Percentiles rank a stretch among this genome's conserved stretches.
Evolutionary conservation across 768 basidiomycete species (phyloP).

Genomic region (Amanita rubescens): DNA sequence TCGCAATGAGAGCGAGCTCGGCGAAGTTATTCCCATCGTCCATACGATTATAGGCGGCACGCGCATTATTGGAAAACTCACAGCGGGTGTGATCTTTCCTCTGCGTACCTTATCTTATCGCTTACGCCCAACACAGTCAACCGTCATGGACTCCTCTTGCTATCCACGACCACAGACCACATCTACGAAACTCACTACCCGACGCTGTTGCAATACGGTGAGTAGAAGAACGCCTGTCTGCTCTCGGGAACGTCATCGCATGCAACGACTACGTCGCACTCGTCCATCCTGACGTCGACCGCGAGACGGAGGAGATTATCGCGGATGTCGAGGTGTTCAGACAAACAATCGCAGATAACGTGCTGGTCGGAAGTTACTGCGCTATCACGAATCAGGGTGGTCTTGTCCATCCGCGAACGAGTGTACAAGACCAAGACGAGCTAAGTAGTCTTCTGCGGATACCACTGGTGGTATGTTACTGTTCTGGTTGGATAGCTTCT

Average conservation of each 20-base stretch:
- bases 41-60: slow-evolving; percentile 95
- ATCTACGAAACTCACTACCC: slow-evolving; percentile 91
- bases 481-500: background rate
- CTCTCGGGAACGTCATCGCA: slow-evolving; percentile 96
- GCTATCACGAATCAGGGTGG: slow-evolving; percentile 96
- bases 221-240: slow-evolving; percentile 94
- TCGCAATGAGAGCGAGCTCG: slow-evolving; percentile 91
- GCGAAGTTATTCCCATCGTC: slow-evolving; percentile 91
- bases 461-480: slow-evolving; percentile 76
- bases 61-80: slow-evolving; percentile 87
- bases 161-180: slow-evolving; percentile 93
- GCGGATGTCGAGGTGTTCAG: slow-evolving; percentile 99
- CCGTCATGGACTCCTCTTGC: slow-evolving; percentile 94
- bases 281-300: slow-evolving; percentile 95
- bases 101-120: background rate
- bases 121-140: slow-evolving; percentile 56
- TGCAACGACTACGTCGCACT: slow-evolving; percentile 99
- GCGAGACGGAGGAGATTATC: slow-evolving; percentile 99
- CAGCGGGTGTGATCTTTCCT: slow-evolving; percentile 66
- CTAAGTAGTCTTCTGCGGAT: slow-evolving; percentile 89
- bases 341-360: slow-evolving; percentile 95
- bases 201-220: slow-evolving; percentile 91
- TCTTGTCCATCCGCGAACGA: slow-evolving; percentile 95
- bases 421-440: slow-evolving; percentile 96
- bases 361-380: slow-evolving; percentile 94